Conservation (phyloP, 257 asterid genomes). For the Paraleonurus japonicus region DNA sequence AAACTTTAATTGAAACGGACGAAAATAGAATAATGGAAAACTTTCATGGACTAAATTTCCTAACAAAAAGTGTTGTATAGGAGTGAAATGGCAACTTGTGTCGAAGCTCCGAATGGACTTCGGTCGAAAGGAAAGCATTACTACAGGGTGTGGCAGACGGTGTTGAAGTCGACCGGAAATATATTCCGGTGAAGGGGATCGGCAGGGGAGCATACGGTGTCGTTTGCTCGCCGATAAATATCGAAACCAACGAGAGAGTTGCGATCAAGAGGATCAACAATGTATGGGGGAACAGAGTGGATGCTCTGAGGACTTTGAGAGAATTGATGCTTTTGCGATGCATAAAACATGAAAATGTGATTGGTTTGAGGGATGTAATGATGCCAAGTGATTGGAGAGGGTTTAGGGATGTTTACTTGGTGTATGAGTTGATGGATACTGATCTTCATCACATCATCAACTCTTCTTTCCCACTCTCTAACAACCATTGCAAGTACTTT, state of each 20-base stretch:
- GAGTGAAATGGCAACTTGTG: slow-evolving; percentile 31
- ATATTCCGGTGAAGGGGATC: slow-evolving; percentile 38
- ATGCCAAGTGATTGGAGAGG: slow-evolving; percentile 35
- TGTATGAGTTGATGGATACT: slow-evolving; percentile 43
- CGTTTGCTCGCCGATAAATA: slow-evolving; percentile 40
- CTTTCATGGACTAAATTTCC: no score
- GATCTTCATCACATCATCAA: slow-evolving; percentile 45
- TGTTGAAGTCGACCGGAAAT: slow-evolving; percentile 41
- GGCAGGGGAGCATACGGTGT: slow-evolving; percentile 47
- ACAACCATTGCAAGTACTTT: slow-evolving; percentile 43
- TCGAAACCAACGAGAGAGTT: slow-evolving; percentile 38
- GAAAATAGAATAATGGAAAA: no score
- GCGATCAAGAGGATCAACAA: slow-evolving; percentile 45
- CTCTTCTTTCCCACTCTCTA: slow-evolving; percentile 35
- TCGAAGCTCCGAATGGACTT: slow-evolving; percentile 37
- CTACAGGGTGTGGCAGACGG: slow-evolving; percentile 38
- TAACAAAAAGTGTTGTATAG: no score
- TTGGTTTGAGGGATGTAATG: slow-evolving; percentile 44
- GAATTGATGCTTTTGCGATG: slow-evolving; percentile 40
- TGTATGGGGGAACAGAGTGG: slow-evolving; percentile 37
- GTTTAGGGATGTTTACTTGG: slow-evolving; percentile 43
- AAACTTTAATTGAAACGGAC: no score
- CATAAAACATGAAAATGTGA: slow-evolving; percentile 40
- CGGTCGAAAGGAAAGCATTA: slow-evolving; percentile 33
- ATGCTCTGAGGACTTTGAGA: slow-evolving; percentile 39